Conservation (phyloP, 352 stramenopile species). For the Phytophthora hybrid region DNA sequence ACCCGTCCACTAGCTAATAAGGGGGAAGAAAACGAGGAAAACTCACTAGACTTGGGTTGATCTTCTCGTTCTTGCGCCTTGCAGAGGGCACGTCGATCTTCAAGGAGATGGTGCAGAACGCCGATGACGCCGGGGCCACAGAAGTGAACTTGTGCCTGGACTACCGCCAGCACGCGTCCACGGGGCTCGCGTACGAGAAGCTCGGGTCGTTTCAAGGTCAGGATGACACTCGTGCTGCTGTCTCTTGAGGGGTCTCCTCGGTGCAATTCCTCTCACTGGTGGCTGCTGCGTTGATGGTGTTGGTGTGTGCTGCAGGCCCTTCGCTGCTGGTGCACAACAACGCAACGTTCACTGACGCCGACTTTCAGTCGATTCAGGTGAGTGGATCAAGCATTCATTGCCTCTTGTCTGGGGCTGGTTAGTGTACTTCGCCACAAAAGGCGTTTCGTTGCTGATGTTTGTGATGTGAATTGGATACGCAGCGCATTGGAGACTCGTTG, state of each 20-base stretch:
- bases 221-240: not conserved
- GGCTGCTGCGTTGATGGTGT: conserved; percentile 4
- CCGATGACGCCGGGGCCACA: conserved; percentile 90
- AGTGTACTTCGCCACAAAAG: not conserved
- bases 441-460: not conserved
- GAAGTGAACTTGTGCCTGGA: conserved; percentile 83
- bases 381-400: not conserved
- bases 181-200: conserved; percentile 72
- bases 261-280: not conserved
- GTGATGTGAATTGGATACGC: not conserved
- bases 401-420: not conserved
- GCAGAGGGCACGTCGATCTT: conserved; percentile 90
- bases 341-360: conserved; percentile 88
- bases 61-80: conserved; percentile 5
- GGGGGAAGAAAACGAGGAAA: not conserved
- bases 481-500: conserved; percentile 81
- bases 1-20: not conserved
- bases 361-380: conserved; percentile 93
- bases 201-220: conserved; percentile 71
- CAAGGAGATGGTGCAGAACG: conserved; percentile 94
- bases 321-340: conserved; percentile 92
- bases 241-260: not conserved
- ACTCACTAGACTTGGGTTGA: conserved; percentile 18
- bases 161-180: conserved; percentile 58
- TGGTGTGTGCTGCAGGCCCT: conserved; percentile 48